These are phyloP conservation scores for Chaetomium tenue DNA, from an alignment of 495 filamentous ascomycete genomes.

Conservation along the genomic window DNA sequence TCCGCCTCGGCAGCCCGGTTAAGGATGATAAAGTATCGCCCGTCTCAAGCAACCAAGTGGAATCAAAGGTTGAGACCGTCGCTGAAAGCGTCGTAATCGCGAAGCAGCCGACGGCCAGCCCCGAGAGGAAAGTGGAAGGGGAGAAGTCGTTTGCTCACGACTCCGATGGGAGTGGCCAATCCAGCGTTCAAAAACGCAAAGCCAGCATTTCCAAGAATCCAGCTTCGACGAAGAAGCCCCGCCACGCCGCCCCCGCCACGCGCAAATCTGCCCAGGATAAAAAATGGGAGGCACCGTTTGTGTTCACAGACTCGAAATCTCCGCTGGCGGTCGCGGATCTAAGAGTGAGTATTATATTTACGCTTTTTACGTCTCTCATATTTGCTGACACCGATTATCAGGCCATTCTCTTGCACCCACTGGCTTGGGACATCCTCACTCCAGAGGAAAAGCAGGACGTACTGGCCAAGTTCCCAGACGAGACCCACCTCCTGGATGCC, in stretches of 20 bases:
- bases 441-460: constrained; percentile 56
- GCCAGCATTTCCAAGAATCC: background rate
- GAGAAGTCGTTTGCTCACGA: background rate
- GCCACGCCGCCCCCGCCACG: background rate
- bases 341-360: constrained; percentile 46
- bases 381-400: constrained; percentile 26
- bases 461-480: constrained; percentile 55
- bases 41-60: background rate
- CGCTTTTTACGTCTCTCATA: background rate
- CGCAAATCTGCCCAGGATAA: constrained; percentile 28
- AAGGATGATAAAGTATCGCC: background rate
- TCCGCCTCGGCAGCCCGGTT: background rate
- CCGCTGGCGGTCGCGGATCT: constrained; percentile 55
- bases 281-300: constrained; percentile 43
- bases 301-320: constrained; percentile 56
- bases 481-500: constrained; percentile 36
- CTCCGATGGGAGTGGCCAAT: constrained; percentile 4
- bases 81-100: background rate
- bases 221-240: constrained; percentile 22
- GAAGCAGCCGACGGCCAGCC: background rate
- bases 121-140: background rate
- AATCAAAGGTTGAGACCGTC: background rate
- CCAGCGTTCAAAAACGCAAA: constrained; percentile 14
- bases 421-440: constrained; percentile 58
- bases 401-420: constrained; percentile 56